Base-by-base conservation (phyloP, 306 rosid genomes). In the Gastrolobium villosum region DNA sequence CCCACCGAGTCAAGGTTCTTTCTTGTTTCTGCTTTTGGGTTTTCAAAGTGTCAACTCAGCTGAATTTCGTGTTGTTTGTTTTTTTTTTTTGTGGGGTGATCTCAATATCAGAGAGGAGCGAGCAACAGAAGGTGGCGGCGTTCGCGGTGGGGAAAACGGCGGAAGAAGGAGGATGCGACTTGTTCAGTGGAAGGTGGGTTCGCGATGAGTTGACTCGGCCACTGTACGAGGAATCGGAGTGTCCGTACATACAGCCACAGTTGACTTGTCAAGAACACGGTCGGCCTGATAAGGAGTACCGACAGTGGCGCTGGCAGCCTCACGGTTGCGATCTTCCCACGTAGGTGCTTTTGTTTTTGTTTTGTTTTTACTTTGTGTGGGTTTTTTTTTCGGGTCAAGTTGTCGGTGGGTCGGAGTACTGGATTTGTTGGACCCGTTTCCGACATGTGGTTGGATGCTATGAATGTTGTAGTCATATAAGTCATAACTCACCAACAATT, bases 191-290 rank as follows among this genome's bases (percentile, higher is more conserved):
- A 55, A 81, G 79, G 4, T 95, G 99, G 99, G 93, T 95, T 0
- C 13, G 84, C 44, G 99, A 91, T 83, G 98, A 88, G 86, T 81
- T 81, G 82, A 85, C 49, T 80, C 81, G 94, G 36, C 97, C 99
- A n/a, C 85, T 89, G 7, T 95, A 95, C 80, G 85, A 89, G 52
- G 99, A 95, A 81, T 86, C 91, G 57, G 99, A 95, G 31, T 95
- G 99, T 81, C 99, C 99, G 34, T 95, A 95, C 86, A 93, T 95
- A 31, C 98, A 93, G 67, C 99, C 99, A 0, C 98, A 91, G 87
- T 68, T 95, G 82, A 93, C 98, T 41, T 95, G 99, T 87, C 93
- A 88, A 60, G 75, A 88, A 15, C 99, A 90, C 6, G 98, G 98
- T 1, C 91, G 99, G 3, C 92, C 94, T 0, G 98, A 95, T 4